phyloP scores from a whole-genome alignment of 2,329 filamentous ascomycete genomes.

The Microdochium trichocladiopsis region DNA sequence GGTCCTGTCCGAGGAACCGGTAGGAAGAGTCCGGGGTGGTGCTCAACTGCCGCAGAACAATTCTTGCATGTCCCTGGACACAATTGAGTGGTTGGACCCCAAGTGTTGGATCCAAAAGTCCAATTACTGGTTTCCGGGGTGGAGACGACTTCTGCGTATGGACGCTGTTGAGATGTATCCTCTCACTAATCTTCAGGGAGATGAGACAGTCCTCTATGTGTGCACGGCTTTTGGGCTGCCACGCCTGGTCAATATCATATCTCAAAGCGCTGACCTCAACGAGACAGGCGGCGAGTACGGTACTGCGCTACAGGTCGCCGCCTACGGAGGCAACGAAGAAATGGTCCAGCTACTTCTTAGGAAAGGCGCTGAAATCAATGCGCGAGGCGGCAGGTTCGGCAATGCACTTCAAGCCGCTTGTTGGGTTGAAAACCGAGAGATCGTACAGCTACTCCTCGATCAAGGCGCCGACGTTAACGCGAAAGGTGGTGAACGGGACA shows the following conservation, averaged over 20 bases:
- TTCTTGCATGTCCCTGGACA: no score
- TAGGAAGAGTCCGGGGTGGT: neutral
- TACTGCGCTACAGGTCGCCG: neutral
- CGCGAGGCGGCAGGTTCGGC: conserved; percentile 1
- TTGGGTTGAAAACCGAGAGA: conserved; percentile 7
- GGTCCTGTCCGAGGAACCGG: neutral
- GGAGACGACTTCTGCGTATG: no score
- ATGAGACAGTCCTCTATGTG: neutral
- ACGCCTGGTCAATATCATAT: conserved; percentile 1
- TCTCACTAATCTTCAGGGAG: neutral
- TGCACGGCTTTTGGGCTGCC: no score
- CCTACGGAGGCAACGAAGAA: neutral
- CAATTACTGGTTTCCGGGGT: no score
- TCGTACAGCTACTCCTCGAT: conserved; percentile 9
- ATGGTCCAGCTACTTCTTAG: neutral
- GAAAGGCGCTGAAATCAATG: neutral
- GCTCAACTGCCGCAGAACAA: no score
- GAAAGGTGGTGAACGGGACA: neutral
- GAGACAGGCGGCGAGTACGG: neutral
- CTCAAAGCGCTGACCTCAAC: neutral
- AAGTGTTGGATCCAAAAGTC: no score
- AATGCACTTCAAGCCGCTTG: conserved; percentile 4
- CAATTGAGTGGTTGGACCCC: no score
- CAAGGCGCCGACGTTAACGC: neutral
- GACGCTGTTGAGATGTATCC: no score